Conservation (phyloP, 306 rosid species). For the Glycine latifolia region DNA sequence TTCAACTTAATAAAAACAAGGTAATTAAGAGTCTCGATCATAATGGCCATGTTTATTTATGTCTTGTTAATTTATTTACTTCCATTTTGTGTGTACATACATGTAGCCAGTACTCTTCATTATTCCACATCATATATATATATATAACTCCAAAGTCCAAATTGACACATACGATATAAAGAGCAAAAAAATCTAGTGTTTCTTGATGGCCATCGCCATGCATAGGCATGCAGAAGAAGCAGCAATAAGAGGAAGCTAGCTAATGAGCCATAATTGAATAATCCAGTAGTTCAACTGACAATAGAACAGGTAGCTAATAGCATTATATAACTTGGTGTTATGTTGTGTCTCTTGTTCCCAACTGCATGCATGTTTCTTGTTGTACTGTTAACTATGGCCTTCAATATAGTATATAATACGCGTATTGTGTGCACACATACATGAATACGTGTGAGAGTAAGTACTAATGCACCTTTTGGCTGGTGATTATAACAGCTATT, state of each 20-base stretch:
- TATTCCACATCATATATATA: no score
- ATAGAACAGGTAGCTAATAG: slow-evolving; percentile 25
- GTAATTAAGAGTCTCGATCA: no score
- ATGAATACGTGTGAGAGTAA: background rate
- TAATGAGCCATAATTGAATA: slow-evolving; percentile 27
- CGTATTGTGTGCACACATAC: background rate
- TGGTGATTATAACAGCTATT: slow-evolving; percentile 33
- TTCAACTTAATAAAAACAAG: no score
- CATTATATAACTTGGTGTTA: slow-evolving; percentile 14
- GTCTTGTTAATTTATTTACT: no score
- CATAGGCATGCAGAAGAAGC: background rate
- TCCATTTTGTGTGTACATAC: no score
- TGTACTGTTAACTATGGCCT: slow-evolving; percentile 31
- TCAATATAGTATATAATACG: background rate
- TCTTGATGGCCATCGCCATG: no score
- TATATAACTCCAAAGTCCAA: no score
- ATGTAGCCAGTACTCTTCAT: no score
- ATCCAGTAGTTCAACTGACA: slow-evolving; percentile 7
- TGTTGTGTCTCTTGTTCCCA: slow-evolving; percentile 35
- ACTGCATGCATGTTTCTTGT: slow-evolving; percentile 25
- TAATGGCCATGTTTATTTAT: no score
- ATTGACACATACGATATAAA: background rate
- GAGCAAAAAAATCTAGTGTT: background rate
- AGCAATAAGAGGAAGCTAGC: no score
- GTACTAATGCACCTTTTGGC: background rate